Conservation (phyloP, 345 rosid species). For the Populus deltoides region DNA sequence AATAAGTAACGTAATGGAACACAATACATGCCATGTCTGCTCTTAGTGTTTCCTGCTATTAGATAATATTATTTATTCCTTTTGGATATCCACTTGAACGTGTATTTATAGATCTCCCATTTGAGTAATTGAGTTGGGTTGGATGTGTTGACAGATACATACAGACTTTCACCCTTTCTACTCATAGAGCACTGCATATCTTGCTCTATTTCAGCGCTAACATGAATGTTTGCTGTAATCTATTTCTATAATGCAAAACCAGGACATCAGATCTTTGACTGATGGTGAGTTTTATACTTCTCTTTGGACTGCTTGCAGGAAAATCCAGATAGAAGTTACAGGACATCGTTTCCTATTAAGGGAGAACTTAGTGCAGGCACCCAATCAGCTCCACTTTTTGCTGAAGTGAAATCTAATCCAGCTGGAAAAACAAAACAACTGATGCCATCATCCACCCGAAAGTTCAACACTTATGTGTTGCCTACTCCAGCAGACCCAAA, state of each 20-base stretch:
- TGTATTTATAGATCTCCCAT: background rate
- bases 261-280: conserved; percentile 5
- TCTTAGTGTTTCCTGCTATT: background rate
- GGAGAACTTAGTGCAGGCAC: conserved; percentile 27
- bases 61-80: conserved; percentile 5
- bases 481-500: conserved; percentile 42
- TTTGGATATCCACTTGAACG: background rate
- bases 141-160: background rate
- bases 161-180: background rate
- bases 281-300: conserved; percentile 4
- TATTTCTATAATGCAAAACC: background rate
- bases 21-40: background rate
- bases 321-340: conserved; percentile 28
- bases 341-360: conserved; percentile 41
- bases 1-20: background rate
- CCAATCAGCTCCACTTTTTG: conserved; percentile 32
- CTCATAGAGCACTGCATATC: background rate
- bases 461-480: conserved; percentile 22
- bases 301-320: conserved; percentile 48
- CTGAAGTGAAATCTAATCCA: conserved; percentile 13
- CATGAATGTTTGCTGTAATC: background rate
- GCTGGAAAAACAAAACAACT: conserved; percentile 9
- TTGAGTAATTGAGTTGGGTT: background rate
- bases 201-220: background rate
- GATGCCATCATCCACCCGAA: conserved; percentile 15